Evolutionary conservation across 805 yeast species (phyloP), one percentile per base, ranked within the genome.

Genomic region (Henningerozyma blattae): DNA sequence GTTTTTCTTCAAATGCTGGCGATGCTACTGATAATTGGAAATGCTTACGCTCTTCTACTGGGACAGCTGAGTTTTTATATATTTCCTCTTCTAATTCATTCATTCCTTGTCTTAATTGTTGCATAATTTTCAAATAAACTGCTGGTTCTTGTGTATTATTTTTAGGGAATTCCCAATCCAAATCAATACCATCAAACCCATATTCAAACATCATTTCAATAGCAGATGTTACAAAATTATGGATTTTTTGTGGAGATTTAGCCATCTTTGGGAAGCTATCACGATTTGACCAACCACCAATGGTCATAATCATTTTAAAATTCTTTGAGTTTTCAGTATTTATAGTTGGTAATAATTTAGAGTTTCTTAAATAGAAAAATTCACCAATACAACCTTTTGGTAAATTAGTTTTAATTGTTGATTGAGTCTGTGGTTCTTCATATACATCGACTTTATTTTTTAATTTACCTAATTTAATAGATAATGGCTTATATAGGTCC

Each of bases 141-240:
- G 45, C 31, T 1, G 74, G 72, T 39, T 81, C 76, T 3, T 32
- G 18, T 1, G 51, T 47, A 3, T 50, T 46, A 28, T 53, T 62
- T 6, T 55, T 50, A 0, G 95, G 95, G 47, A 76, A 89, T 56
- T 89, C 98, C 95, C 95, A 89, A 58, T 89, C 98, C 19, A 89
- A 59, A 54, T 91, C 97, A 30, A 89, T 61, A 0, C 98, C 97
- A 53, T 91, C 96, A 48, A 91, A 76, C 0, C 80, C 77, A 49
- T 72, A 70, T 29, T 64, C 56, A 2, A 54, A 36, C 52, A 84
- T 62, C 17, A 70, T 54, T 0, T 56, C 52, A 1, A 71, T 61
- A 1, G 75, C 59, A 1, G 78, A 63, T 1, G 48, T 33, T 2
- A 75, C 68, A 52, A 87, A 83, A 0, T 28, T 50, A 1, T 51